Evolutionary conservation across 2,329 filamentous ascomycete species (phyloP), one percentile per base, ranked within the genome.

Genomic region (Neurospora sp.): DNA sequence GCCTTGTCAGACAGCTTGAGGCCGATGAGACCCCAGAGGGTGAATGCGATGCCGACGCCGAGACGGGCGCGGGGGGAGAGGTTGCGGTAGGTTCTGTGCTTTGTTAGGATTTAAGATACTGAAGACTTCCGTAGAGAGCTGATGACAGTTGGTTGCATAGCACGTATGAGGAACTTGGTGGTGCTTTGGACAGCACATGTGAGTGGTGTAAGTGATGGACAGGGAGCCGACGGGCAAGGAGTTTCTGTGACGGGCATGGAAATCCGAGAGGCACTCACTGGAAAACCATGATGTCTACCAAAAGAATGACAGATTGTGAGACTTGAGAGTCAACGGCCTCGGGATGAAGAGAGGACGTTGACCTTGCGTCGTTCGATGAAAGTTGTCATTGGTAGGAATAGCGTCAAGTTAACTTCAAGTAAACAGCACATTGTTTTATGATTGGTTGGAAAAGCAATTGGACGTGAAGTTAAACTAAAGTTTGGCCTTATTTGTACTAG

Each of bases 1-100:
- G 90, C 88, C 70, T 84, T 84, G 77, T 95, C 91, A 5, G 91
- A 88, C 19, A 92, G 77, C 77, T 90, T 89, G n/a, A 96, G 84
- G 17, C 92, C 94, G 52, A 88, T 82, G 52, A 83, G 82, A 15
- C 92, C 92, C 87, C 93, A 97, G 40, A 87, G 87, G 77, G 97
- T 88, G 74, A 97, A 81, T 75, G 89, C 91, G 67, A 88, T 78
- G 74, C 94, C 94, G 72, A 97, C 84, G 66, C 89, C 81, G 57
- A 92, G 81, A 70, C 91, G 91, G 33, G 91, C 90, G 74, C 87
- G 89, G 19, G 90, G 86, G 3, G 89, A 82, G 69, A 97, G 88
- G 75, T 86, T 88, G 77, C 86, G 89, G 82, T 93, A 97, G 68
- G 88, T 83, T 76, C 89, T 91, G 11, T 15, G 37, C 8, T 71